Evolutionary conservation across 2,329 filamentous ascomycete genomes (phyloP), one percentile per base, ranked within the genome.

Genomic region (Colletotrichum kahawae): DNA sequence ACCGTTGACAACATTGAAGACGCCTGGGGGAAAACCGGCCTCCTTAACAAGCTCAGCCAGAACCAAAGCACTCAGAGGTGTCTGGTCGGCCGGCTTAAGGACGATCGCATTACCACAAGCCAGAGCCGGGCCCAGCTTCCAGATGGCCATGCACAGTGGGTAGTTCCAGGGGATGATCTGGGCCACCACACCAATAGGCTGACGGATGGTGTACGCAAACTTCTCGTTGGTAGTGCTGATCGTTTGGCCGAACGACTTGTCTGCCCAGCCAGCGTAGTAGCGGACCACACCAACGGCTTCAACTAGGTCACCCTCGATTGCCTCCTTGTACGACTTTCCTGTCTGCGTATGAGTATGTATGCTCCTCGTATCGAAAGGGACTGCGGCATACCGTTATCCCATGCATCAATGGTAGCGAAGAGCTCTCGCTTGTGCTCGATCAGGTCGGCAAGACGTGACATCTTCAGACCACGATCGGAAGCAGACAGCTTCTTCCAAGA

Each of bases 231-330:
- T 91, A 0, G 93, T 94, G 76, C 93, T 91, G 78, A 96, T 95
- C 18, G 93, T 93, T 80, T 94, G 91, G 12, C 94, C 94, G 77
- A 93, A 91, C 63, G 95, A 91, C 86, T 96, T 96, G 84, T 96
- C 94, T 34, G 94, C 93, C 84, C 91, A 96, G 43, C 94, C 94
- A 62, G 91, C 93, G 80, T 96, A 96, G 84, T 96, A 96, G 78
- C 93, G 92, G 59, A 92, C 85, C 24, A 91, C 83, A 70, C 78
- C 79, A 12, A 83, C 79, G 24, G 84, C 84, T 75, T 86, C 84
- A 2, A 82, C 85, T 7, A 95, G 78, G 80, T 96, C 94, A 67
- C 93, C 93, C 59, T 88, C 88, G 24, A 93, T 80, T 0, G 94
- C 88, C 18, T 93, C 91, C 2, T 84, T 83, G 82, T 94, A 95